phyloP scores from a whole-genome alignment of 805 yeast genomes.

The Wickerhamomyces mucosus region DNA sequence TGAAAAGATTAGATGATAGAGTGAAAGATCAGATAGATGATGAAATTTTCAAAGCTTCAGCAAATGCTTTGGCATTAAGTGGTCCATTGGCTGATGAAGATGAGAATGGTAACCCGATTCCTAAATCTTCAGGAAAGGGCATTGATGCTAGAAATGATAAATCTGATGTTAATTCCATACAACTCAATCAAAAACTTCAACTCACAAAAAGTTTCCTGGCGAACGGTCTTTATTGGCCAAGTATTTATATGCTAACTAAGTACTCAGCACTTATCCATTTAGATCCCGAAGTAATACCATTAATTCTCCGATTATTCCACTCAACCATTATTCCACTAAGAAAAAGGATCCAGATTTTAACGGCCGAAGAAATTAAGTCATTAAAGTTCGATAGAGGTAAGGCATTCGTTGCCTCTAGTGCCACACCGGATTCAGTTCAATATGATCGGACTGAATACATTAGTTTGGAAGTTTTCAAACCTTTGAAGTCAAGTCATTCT shows the following conservation, averaged over 20 bases:
- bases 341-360: slow-evolving; percentile 13
- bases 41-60: slow-evolving; percentile 49
- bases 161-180: neutral
- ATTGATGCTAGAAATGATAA: neutral
- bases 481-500: slow-evolving; percentile 15
- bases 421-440: slow-evolving; percentile 20
- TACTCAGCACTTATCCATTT: slow-evolving; percentile 54
- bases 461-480: slow-evolving; percentile 22
- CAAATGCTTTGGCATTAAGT: slow-evolving; percentile 79
- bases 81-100: slow-evolving; percentile 75
- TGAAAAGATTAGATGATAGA: slow-evolving; percentile 32
- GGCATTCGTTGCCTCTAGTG: slow-evolving; percentile 1
- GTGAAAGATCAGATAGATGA: slow-evolving; percentile 42
- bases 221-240: slow-evolving; percentile 54
- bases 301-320: slow-evolving; percentile 41
- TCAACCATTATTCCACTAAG: slow-evolving; percentile 42
- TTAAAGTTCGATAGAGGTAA: neutral
- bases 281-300: slow-evolving; percentile 36
- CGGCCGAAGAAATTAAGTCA: slow-evolving; percentile 3
- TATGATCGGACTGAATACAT: slow-evolving; percentile 20
- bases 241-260: slow-evolving; percentile 45
- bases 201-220: slow-evolving; percentile 45
- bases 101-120: slow-evolving; percentile 23
- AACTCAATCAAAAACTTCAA: slow-evolving; percentile 29
- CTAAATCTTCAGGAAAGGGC: slow-evolving; percentile 3